These are phyloP conservation scores for Aspergillus tamarii DNA, from an alignment of 2,329 filamentous ascomycete species.

Conservation along the genomic window DNA sequence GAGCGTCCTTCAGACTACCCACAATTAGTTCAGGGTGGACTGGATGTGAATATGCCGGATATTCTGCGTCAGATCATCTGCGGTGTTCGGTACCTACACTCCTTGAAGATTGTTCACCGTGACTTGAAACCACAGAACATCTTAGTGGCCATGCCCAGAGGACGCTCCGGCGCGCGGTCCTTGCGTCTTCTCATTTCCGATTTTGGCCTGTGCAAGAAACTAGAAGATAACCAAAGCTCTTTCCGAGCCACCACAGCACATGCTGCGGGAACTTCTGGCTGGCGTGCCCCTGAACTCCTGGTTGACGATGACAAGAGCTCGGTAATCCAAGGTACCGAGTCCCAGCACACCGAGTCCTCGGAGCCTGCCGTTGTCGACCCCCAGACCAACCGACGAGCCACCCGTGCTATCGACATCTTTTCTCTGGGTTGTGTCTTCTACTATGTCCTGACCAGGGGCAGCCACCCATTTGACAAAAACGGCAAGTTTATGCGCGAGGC, in stretches of 20 bases:
- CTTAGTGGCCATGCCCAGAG: constrained; percentile 70
- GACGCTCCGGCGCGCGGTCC: constrained; percentile 56
- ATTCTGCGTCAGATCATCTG: constrained; percentile 87
- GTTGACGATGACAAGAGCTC: constrained; percentile 71
- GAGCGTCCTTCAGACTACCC: constrained; percentile 71
- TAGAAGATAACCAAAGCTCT: constrained; percentile 91
- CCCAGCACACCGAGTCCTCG: constrained; percentile 47
- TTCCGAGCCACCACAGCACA: constrained; percentile 93
- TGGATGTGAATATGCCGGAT: constrained; percentile 67
- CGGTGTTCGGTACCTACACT: constrained; percentile 86
- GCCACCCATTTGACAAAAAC: constrained; percentile 91
- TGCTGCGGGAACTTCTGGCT: constrained; percentile 89
- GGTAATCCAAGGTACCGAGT: constrained; percentile 32
- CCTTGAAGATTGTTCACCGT: constrained; percentile 90
- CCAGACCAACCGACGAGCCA: constrained; percentile 74
- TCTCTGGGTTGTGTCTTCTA: constrained; percentile 97
- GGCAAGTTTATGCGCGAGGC: constrained; percentile 95
- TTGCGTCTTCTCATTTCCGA: constrained; percentile 94
- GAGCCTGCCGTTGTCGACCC: constrained; percentile 58
- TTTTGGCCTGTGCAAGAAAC: constrained; percentile 95
- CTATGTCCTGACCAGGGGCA: constrained; percentile 92
- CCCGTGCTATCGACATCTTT: constrained; percentile 96
- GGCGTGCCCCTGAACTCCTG: constrained; percentile 93
- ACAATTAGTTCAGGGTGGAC: constrained; percentile 66
- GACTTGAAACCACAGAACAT: constrained; percentile 99